Percentiles rank a stretch among this genome's conserved stretches.
These are phyloP conservation scores for Mychonastes homosphaera DNA, from an alignment of 139 green algal genomes.

Conservation along the genomic window DNA sequence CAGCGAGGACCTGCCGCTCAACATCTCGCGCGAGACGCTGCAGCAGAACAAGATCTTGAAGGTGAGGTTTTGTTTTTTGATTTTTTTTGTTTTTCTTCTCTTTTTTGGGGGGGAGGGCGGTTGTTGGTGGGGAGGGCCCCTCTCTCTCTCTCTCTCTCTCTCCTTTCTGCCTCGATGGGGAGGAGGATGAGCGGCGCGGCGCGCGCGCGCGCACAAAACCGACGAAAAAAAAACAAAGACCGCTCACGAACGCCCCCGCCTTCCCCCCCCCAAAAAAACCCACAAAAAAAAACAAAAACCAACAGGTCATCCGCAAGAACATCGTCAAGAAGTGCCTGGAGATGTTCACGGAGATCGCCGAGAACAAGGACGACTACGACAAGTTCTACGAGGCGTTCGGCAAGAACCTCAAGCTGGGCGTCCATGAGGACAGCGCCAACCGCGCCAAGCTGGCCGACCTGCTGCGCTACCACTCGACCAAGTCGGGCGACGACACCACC, in stretches of 20 bases:
- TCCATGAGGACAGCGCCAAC: conserved; percentile 96
- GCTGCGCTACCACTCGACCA: conserved; percentile 90
- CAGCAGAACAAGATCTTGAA: conserved; percentile 99
- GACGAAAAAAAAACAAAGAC: too few relatives aligned
- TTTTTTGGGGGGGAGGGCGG: not conserved
- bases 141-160: not conserved
- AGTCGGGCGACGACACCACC: conserved; percentile 95
- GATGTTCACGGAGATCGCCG: conserved; percentile 91
- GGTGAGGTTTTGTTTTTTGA: conserved; percentile 30
- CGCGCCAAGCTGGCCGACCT: conserved; percentile 96
- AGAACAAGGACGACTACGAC: conserved; percentile 99
- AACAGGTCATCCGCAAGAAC: conserved; percentile 99
- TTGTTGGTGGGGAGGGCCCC: too few relatives aligned
- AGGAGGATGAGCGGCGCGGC: too few relatives aligned
- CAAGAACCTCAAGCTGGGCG: conserved; percentile 99
- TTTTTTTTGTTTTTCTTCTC: not conserved
- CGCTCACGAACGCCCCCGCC: too few relatives aligned
- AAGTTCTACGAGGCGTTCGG: conserved; percentile 99
- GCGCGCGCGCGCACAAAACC: too few relatives aligned
- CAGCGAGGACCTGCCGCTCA: conserved; percentile 96
- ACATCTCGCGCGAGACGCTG: conserved; percentile 99
- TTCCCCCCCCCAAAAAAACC: too few relatives aligned
- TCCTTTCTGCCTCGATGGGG: too few relatives aligned
- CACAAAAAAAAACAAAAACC: too few relatives aligned
- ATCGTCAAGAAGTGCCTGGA: conserved; percentile 99